These are phyloP conservation scores for Silene coronaria DNA, from an alignment of 179 eudicot genomes.

Conservation along the genomic window DNA sequence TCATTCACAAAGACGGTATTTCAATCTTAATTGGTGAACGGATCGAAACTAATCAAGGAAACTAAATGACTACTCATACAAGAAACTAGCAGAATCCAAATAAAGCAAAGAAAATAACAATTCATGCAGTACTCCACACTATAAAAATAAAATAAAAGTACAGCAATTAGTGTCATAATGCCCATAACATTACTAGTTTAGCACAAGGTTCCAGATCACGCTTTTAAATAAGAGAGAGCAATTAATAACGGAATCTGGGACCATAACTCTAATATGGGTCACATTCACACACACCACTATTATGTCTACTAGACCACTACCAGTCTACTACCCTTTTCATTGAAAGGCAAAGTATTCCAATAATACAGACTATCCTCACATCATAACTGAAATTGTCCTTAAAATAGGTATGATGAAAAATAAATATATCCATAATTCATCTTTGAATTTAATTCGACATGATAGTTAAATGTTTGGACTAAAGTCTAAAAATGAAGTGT, in stretches of 20 bases:
- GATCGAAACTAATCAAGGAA: not conserved
- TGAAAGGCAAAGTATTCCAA: not conserved
- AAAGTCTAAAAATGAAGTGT: no score
- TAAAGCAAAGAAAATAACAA: not conserved
- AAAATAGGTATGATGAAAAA: not conserved
- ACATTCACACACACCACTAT: no score
- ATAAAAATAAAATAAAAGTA: not conserved
- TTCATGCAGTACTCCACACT: not conserved
- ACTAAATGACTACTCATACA: not conserved
- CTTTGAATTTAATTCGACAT: not conserved
- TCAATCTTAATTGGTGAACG: no score
- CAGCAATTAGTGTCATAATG: slow-evolving; percentile 12
- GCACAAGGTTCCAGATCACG: slow-evolving; percentile 1
- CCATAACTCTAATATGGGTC: not conserved
- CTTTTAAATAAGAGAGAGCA: slow-evolving; percentile 9
- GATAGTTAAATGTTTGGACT: no score
- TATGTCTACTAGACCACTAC: not conserved
- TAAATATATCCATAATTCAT: no score
- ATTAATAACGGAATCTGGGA: not conserved
- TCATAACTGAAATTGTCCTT: not conserved
- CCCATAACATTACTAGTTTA: slow-evolving; percentile 6
- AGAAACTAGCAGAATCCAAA: not conserved
- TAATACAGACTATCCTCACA: not conserved
- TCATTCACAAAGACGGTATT: no score
- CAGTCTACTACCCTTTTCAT: not conserved